Evolutionary conservation across 225 moss, liverwort and hornwort genomes (phyloP).

Genomic region (Pseudoscleropodium purum): DNA sequence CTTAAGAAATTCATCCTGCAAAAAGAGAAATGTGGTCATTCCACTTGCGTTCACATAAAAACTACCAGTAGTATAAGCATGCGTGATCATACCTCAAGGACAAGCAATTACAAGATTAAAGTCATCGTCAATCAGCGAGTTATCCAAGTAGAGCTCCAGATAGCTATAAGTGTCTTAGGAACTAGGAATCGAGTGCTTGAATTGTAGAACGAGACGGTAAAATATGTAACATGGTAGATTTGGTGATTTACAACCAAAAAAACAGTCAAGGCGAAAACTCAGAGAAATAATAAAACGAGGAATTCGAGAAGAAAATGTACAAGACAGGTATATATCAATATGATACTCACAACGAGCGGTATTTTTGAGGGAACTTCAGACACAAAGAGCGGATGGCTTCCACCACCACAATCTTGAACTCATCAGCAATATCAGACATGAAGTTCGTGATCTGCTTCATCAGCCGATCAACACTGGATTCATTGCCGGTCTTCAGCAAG

Average conservation of each 20-base stretch:
- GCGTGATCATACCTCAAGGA: not conserved
- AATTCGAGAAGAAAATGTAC: not conserved
- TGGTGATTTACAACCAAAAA: not conserved
- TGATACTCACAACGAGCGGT: slow-evolving; percentile 61
- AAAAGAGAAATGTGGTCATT: not conserved
- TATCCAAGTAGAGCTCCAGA: not conserved
- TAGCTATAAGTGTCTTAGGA: not conserved
- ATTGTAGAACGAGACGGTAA: not conserved
- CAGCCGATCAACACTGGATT: slow-evolving; percentile 88
- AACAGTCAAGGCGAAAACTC: not conserved
- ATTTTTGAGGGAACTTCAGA: slow-evolving; percentile 83
- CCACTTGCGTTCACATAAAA: not conserved
- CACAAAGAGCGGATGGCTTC: slow-evolving; percentile 89
- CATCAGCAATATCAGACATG: slow-evolving; percentile 90
- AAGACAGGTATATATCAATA: not conserved
- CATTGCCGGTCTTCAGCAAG: slow-evolving; percentile 84
- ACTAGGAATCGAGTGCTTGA: not conserved
- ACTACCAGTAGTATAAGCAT: not conserved
- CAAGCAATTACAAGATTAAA: not conserved
- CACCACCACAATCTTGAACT: slow-evolving; percentile 94
- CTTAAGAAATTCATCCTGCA: slow-evolving; percentile 83
- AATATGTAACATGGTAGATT: not conserved
- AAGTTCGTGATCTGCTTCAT: slow-evolving; percentile 95
- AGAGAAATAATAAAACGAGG: not conserved
- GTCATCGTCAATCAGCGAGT: not conserved